Evolutionary conservation across 2,329 filamentous ascomycete species (phyloP).

Genomic region (Monosporascus sp.): DNA sequence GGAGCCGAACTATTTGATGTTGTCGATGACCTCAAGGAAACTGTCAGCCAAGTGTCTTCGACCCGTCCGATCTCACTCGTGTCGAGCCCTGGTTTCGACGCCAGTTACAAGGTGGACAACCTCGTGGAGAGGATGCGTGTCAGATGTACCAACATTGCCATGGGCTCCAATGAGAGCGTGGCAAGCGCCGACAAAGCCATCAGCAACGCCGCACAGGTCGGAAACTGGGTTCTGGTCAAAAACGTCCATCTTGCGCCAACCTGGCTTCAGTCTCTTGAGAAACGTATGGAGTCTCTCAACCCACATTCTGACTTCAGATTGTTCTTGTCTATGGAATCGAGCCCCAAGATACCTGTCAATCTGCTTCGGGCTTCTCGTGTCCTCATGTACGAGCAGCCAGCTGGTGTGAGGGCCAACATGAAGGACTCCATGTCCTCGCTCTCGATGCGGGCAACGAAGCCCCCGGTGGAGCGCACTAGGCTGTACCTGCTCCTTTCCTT

Average conservation of each 20-base stretch:
- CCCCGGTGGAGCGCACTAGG: constrained; percentile 84
- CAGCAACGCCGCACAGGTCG: constrained; percentile 81
- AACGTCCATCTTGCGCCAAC: constrained; percentile 95
- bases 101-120: constrained; percentile 97
- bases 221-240: constrained; percentile 96
- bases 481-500: constrained; percentile 90
- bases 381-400: constrained; percentile 96
- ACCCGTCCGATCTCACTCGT: constrained; percentile 84
- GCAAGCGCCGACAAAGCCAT: constrained; percentile 94
- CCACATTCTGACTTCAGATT: constrained; percentile 89
- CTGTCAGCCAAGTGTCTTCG: constrained; percentile 77
- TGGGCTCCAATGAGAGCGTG: constrained; percentile 94
- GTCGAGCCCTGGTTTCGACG: constrained; percentile 94
- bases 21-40: constrained; percentile 77
- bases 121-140: constrained; percentile 79
- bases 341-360: constrained; percentile 94
- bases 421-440: constrained; percentile 89
- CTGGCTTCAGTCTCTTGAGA: constrained; percentile 96
- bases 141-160: constrained; percentile 92
- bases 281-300: constrained; percentile 91
- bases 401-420: constrained; percentile 95
- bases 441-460: constrained; percentile 67
- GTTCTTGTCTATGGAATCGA: constrained; percentile 97
- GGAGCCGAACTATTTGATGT: constrained; percentile 76
- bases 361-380: constrained; percentile 87